phyloP scores from a whole-genome alignment of 495 filamentous ascomycete genomes.

The Glonium stellatum region DNA sequence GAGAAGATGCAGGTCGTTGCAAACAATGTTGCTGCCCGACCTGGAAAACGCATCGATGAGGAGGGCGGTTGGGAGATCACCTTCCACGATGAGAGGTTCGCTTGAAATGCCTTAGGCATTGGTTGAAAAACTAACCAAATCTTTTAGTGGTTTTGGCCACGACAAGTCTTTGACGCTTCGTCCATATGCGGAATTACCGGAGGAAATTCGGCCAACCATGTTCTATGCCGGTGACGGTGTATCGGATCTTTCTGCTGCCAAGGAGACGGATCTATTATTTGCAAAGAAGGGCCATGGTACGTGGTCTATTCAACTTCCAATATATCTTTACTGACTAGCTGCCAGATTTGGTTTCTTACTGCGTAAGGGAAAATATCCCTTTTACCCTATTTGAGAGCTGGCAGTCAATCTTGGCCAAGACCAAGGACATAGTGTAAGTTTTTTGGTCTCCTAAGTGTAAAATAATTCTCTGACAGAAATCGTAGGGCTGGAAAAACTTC shows the following conservation, averaged over 20 bases:
- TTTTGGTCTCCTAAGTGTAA: neutral
- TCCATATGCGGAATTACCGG: slow-evolving; percentile 66
- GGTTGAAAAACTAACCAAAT: neutral
- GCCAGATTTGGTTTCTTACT: slow-evolving; percentile 74
- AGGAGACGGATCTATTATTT: slow-evolving; percentile 82
- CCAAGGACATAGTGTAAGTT: slow-evolving; percentile 59
- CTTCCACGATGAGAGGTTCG: slow-evolving; percentile 76
- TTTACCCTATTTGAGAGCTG: slow-evolving; percentile 80
- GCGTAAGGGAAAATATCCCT: slow-evolving; percentile 66
- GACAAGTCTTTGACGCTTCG: slow-evolving; percentile 87
- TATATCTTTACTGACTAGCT: slow-evolving; percentile 5
- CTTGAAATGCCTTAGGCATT: slow-evolving; percentile 4
- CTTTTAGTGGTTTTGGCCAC: slow-evolving; percentile 69
- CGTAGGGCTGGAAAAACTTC: slow-evolving; percentile 29
- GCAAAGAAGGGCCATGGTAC: slow-evolving; percentile 83
- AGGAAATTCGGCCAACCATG: slow-evolving; percentile 60
- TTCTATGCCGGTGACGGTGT: slow-evolving; percentile 91
- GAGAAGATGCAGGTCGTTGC: slow-evolving; percentile 75
- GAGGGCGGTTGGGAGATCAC: slow-evolving; percentile 79
- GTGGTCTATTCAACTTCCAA: slow-evolving; percentile 16
- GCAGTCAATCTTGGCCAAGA: slow-evolving; percentile 61
- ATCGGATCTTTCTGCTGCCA: slow-evolving; percentile 78
- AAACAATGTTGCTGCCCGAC: slow-evolving; percentile 63
- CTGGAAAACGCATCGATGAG: slow-evolving; percentile 68
- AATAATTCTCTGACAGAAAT: neutral